Base-by-base conservation (phyloP, 2,329 filamentous ascomycete genomes). In the Spiromastix sp. region DNA sequence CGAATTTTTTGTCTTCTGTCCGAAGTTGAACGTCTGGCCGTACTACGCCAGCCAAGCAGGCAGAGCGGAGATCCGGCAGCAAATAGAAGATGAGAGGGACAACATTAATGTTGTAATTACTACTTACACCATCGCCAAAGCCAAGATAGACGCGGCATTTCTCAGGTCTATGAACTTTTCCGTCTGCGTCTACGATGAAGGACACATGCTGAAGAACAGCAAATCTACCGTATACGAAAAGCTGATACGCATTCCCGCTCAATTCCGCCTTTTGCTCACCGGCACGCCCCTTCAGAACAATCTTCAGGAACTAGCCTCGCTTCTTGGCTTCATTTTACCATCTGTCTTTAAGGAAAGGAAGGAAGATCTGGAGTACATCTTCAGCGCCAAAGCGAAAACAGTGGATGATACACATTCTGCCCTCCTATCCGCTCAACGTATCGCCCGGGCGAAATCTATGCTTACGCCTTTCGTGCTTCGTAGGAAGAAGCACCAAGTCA, bases 221-320 rank as follows among this genome's bases (percentile, higher is more conserved):
- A 77, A 79, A 30, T 93, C 87, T 0, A 77, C 83, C 35, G 71
- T 85, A 4, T 95, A 95, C 57, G 74, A 77, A 49, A 79, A 83
- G 41, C 68, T 96, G 34, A 77, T 83, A 50, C 72, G 74, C 22
- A 86, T 98, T 36, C 73, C 72, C 0, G 79, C 85, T 0, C 65
- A 75, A n/a, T 95, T 91, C 70, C 79, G 86, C 42, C 72, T 98
- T 33, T 70, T 98, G 3, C 72, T 98, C 17, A 85, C 80, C 18
- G 91, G 91, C 27, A 98, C 91, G 0, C 91, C 91, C 0, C 71
- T 98, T 9, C 91, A 98, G 50, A 98, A 98, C 62, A 96, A 96
- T 55, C 67, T 98, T 13, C 80, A 89, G 52, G 91, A 98, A 61
- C 75, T 98, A 50, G 81, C 86, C 26, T 83, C 86, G 2, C 73